phyloP scores from a whole-genome alignment of 163 green algal species.

The Prototheca wickerhamii region DNA sequence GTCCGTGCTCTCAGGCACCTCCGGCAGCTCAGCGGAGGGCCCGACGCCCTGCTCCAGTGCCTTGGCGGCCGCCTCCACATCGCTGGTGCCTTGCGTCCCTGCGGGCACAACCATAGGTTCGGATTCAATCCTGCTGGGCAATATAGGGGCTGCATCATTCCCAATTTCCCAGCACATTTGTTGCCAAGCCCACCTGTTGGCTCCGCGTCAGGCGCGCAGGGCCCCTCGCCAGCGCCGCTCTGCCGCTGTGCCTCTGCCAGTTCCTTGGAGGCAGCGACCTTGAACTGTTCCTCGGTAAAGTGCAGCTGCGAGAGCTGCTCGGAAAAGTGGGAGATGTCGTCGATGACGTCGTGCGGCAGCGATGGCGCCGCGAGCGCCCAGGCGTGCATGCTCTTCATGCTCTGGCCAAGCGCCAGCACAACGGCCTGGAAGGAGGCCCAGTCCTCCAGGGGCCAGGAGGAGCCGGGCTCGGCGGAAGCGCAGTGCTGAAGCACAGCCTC shows the following conservation, averaged over 20 bases:
- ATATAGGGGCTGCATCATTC: too few relatives aligned
- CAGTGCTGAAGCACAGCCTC: constrained; percentile 15
- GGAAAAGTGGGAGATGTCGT: constrained; percentile 11
- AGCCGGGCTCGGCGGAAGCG: neutral
- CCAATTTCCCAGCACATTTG: too few relatives aligned
- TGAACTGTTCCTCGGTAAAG: constrained; percentile 17
- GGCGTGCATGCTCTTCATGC: neutral
- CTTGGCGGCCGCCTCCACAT: neutral
- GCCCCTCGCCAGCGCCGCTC: too few relatives aligned
- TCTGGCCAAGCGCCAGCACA: constrained; percentile 4
- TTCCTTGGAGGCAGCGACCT: neutral
- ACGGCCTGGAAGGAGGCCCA: constrained; percentile 20
- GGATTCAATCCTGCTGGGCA: too few relatives aligned
- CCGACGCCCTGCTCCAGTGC: neutral
- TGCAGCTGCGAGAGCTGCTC: constrained; percentile 11
- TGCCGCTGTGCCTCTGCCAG: neutral
- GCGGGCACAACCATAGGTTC: too few relatives aligned
- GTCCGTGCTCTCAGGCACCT: too few relatives aligned
- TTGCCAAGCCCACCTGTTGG: too few relatives aligned
- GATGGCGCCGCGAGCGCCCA: neutral
- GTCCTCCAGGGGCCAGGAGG: constrained; percentile 28
- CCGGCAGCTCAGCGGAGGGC: neutral
- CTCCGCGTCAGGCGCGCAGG: too few relatives aligned
- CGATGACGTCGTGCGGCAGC: constrained; percentile 10
- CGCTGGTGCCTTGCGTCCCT: neutral